Conservation (phyloP, 257 asterid species). For the Oldenlandia corymbosa region DNA sequence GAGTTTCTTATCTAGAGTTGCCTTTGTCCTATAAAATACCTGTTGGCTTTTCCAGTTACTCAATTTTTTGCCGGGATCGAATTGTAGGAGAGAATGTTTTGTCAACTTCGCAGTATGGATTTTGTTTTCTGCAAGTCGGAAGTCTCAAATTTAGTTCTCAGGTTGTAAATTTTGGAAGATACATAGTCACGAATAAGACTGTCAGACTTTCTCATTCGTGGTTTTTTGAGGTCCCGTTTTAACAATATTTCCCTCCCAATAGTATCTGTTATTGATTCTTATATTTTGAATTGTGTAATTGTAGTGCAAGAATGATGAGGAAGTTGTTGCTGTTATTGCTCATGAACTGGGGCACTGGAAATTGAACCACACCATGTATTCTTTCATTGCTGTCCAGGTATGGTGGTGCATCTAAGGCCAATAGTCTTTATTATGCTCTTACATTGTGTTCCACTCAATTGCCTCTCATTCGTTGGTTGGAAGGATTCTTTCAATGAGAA, state of each 20-base stretch:
- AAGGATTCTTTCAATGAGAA: not conserved
- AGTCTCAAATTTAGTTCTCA: not conserved
- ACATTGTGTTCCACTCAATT: not conserved
- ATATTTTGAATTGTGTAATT: constrained; percentile 14
- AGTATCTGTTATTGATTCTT: not conserved
- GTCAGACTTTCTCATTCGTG: too few relatives aligned
- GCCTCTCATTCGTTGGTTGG: not conserved
- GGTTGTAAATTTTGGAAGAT: not conserved
- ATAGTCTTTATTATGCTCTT: constrained; percentile 2
- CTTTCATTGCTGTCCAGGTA: constrained; percentile 95
- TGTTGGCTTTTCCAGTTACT: not conserved
- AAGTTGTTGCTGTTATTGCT: constrained; percentile 96
- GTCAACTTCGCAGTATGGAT: not conserved
- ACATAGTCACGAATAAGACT: not conserved
- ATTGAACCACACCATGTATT: constrained; percentile 83
- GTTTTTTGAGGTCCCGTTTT: too few relatives aligned
- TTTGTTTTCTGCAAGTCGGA: not conserved
- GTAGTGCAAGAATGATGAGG: constrained; percentile 94
- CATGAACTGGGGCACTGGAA: constrained; percentile 99
- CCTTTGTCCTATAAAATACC: not conserved
- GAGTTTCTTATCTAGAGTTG: too few relatives aligned
- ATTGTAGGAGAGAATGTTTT: not conserved
- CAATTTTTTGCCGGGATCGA: not conserved
- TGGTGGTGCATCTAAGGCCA: constrained; percentile 10
- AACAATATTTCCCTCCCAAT: not conserved